Percentiles rank a stretch among this genome's conserved stretches.
phyloP scores from a whole-genome alignment of 2,329 filamentous ascomycete species.

The Arthrinium puccinioides region DNA sequence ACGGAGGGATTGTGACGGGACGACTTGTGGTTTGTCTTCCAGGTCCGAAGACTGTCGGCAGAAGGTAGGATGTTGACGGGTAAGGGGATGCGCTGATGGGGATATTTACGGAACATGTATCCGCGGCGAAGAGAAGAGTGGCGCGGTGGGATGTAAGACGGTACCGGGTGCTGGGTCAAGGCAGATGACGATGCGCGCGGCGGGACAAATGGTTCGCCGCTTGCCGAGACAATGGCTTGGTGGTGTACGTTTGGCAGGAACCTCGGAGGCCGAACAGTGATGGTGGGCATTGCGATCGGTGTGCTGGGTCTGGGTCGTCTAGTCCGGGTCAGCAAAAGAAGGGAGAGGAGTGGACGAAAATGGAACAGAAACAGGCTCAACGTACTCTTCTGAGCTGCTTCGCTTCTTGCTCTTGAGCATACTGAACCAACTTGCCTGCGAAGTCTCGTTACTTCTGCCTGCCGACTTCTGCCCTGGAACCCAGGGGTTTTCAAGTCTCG shows the following conservation, averaged over 20 bases:
- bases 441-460: not conserved
- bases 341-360: no score
- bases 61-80: no score
- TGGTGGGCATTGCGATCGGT: not conserved
- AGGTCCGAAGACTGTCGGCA: no score
- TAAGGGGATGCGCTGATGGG: no score
- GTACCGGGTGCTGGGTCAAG: not conserved
- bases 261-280: not conserved
- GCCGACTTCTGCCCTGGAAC: not conserved
- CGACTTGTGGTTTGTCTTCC: no score
- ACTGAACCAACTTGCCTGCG: no score
- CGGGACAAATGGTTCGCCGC: not conserved
- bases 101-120: not conserved
- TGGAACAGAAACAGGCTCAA: no score
- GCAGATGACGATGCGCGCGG: not conserved
- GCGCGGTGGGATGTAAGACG: not conserved
- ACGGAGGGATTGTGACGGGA: no score
- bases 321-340: no score
- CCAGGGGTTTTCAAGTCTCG: not conserved
- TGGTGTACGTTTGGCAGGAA: not conserved
- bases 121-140: not conserved
- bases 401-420: not conserved
- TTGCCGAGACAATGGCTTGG: not conserved
- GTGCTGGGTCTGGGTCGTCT: not conserved
- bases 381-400: no score